A percentile compares a stretch with the other conserved stretches of the same genome.
These are phyloP conservation scores for Diplodia mutila DNA, from an alignment of 2,329 filamentous ascomycete genomes.

Conservation along the genomic window DNA sequence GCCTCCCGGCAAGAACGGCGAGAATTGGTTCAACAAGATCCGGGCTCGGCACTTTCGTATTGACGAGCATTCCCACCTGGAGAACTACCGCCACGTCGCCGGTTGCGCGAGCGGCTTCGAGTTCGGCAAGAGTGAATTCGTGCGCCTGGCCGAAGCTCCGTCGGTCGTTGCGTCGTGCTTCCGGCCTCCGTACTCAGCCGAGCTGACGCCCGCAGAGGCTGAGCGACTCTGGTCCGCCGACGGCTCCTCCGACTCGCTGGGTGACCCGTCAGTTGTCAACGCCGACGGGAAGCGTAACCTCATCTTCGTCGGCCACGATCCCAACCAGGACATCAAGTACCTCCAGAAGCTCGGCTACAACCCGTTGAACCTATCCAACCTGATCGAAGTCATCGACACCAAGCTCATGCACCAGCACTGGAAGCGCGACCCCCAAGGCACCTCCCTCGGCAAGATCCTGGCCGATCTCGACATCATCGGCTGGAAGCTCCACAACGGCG, in stretches of 20 bases:
- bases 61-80: slow-evolving; percentile 65
- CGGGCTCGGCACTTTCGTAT: slow-evolving; percentile 76
- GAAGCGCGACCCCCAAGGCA: slow-evolving; percentile 56
- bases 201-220: background rate
- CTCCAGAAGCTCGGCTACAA: slow-evolving; percentile 69
- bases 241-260: background rate
- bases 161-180: slow-evolving; percentile 59
- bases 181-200: slow-evolving; percentile 57
- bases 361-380: slow-evolving; percentile 55
- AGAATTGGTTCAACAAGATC: slow-evolving; percentile 70
- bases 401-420: slow-evolving; percentile 69
- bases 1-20: slow-evolving; percentile 63
- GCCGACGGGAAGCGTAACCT: slow-evolving; percentile 58
- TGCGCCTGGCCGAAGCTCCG: slow-evolving; percentile 52
- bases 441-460: slow-evolving; percentile 66
- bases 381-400: slow-evolving; percentile 74
- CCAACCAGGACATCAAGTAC: slow-evolving; percentile 68
- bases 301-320: slow-evolving; percentile 79
- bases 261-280: slow-evolving; percentile 27
- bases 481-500: slow-evolving; percentile 78
- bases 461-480: slow-evolving; percentile 64
- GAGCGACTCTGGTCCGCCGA: slow-evolving; percentile 2
- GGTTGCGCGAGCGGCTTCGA: slow-evolving; percentile 76
- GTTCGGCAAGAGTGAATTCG: slow-evolving; percentile 68
- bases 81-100: slow-evolving; percentile 69